These are phyloP conservation scores for Trifolium repens DNA, from an alignment of 306 rosid species.

Conservation along the genomic window DNA sequence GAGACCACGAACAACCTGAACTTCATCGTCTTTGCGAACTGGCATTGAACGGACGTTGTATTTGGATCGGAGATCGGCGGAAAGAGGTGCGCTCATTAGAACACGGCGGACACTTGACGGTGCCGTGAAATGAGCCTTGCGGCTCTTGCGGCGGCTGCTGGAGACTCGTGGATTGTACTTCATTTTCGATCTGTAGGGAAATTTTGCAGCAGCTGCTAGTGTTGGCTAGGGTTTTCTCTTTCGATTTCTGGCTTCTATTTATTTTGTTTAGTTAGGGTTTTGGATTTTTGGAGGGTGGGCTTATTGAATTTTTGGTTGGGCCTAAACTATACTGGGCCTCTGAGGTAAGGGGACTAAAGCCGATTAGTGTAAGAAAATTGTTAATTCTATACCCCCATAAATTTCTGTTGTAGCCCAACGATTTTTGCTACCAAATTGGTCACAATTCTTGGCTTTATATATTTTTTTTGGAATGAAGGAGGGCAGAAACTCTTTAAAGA, in stretches of 20 bases:
- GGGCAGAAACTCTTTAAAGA: too few relatives aligned
- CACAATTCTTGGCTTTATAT: too few relatives aligned
- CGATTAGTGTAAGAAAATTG: background rate
- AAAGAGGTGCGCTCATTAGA: slow-evolving; percentile 85
- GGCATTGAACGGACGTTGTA: slow-evolving; percentile 87
- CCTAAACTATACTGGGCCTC: background rate
- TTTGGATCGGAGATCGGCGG: slow-evolving; percentile 70
- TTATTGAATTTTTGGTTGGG: background rate
- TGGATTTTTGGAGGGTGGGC: slow-evolving; percentile 9
- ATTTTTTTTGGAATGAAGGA: too few relatives aligned
- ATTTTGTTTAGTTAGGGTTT: slow-evolving; percentile 37
- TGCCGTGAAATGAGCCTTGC: slow-evolving; percentile 93
- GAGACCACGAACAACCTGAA: slow-evolving; percentile 80
- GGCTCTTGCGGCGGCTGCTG: slow-evolving; percentile 85
- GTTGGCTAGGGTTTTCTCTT: slow-evolving; percentile 29
- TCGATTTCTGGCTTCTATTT: slow-evolving; percentile 2
- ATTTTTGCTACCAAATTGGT: too few relatives aligned
- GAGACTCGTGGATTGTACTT: slow-evolving; percentile 80
- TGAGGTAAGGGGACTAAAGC: background rate
- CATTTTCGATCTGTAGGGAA: slow-evolving; percentile 43
- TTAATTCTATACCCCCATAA: background rate
- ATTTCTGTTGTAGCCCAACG: background rate
- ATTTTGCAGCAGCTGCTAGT: slow-evolving; percentile 22
- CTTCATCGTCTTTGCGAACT: slow-evolving; percentile 85
- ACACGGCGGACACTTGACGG: slow-evolving; percentile 85